Percentiles rank a stretch among this genome's conserved stretches.
Evolutionary conservation across 2,329 filamentous ascomycete genomes (phyloP).

Genomic region (Elsinoe batatas): DNA sequence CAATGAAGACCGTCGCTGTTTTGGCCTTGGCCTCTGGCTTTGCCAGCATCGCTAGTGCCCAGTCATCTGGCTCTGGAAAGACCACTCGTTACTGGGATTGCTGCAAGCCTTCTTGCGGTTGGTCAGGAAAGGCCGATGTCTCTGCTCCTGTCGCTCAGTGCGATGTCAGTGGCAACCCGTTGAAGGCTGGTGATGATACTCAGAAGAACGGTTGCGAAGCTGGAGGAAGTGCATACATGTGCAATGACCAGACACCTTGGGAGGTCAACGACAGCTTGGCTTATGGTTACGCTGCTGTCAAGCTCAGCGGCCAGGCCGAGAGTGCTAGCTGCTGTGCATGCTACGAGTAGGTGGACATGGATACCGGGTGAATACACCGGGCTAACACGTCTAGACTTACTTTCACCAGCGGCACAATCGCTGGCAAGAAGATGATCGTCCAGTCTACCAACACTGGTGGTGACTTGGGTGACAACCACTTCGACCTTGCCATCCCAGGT

Average conservation of each 20-base stretch:
- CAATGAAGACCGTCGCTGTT: constrained; percentile 18
- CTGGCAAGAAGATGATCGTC: constrained; percentile 54
- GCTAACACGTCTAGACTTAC: constrained; percentile 33
- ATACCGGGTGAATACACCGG: background rate
- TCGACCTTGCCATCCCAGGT: constrained; percentile 44
- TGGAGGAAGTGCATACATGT: constrained; percentile 51
- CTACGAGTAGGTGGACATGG: constrained; percentile 37
- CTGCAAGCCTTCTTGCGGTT: constrained; percentile 59
- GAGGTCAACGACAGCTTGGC: constrained; percentile 42
- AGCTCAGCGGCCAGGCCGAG: constrained; percentile 46
- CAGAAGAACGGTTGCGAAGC: constrained; percentile 43
- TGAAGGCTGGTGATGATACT: constrained; percentile 36
- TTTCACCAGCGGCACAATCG: constrained; percentile 46
- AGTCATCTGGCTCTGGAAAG: constrained; percentile 23
- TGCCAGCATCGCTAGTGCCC: constrained; percentile 18
- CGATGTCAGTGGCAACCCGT: constrained; percentile 44
- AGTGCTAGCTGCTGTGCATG: constrained; percentile 57
- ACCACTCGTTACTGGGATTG: constrained; percentile 48
- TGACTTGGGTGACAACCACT: constrained; percentile 49
- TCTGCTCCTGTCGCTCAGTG: constrained; percentile 45
- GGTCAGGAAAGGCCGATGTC: constrained; percentile 48
- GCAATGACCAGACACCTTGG: constrained; percentile 53
- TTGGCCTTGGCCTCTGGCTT: constrained; percentile 21
- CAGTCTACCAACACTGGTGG: constrained; percentile 55
- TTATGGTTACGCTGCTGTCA: constrained; percentile 56